phyloP scores from a whole-genome alignment of 306 rosid genomes.

The Leucaena leucocephala region DNA sequence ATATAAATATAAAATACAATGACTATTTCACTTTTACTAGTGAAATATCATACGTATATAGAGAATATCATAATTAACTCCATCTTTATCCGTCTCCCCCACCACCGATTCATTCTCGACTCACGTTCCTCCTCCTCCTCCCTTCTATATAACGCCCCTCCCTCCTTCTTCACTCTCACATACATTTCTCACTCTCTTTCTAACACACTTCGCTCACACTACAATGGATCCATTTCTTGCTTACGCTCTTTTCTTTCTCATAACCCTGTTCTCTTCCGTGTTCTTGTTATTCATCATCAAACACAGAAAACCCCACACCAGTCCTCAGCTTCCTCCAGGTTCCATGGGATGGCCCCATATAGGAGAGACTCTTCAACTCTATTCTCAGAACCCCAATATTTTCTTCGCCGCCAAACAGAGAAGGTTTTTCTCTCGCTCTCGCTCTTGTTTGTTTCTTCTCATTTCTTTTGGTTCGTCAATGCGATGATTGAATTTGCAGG shows the following conservation, averaged over 20 bases:
- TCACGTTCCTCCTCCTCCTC: not conserved
- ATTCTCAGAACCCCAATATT: constrained; percentile 70
- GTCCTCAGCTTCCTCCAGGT: constrained; percentile 84
- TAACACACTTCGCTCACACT: not conserved
- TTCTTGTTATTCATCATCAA: constrained; percentile 36
- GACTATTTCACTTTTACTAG: too few relatives aligned
- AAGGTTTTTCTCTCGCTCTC: constrained; percentile 46
- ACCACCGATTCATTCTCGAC: not conserved
- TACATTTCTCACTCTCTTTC: not conserved
- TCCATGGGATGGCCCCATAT: constrained; percentile 93
- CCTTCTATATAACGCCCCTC: constrained; percentile 32
- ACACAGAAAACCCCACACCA: constrained; percentile 30
- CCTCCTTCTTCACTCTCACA: constrained; percentile 4
- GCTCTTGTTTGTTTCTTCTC: not conserved
- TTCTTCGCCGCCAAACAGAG: constrained; percentile 74
- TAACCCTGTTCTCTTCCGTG: constrained; percentile 36
- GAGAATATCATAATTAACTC: not conserved
- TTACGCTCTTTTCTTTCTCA: constrained; percentile 45
- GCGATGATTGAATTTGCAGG: constrained; percentile 41
- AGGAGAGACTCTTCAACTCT: constrained; percentile 85
- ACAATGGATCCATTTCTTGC: constrained; percentile 42
- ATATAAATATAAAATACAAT: too few relatives aligned
- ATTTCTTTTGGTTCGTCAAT: not conserved
- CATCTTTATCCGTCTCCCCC: not conserved
- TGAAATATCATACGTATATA: too few relatives aligned